Evolutionary conservation across 805 yeast species (phyloP).

Genomic region (Candida rishiriensis): DNA sequence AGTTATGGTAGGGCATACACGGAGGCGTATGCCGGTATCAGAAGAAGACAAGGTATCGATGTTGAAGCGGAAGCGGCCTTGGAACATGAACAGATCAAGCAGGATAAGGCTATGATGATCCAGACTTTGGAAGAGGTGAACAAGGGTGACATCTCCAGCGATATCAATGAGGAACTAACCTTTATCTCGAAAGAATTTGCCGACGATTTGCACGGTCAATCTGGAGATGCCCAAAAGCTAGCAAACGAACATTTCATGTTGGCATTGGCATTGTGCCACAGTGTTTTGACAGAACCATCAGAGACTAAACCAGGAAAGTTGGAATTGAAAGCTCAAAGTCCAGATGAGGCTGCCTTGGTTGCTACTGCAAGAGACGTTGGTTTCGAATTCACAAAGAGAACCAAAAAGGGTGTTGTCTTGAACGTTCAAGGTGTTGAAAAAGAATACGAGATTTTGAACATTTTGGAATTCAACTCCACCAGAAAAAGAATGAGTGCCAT

Average conservation of each 20-base stretch:
- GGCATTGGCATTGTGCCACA: slow-evolving; percentile 72
- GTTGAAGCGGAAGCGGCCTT: slow-evolving; percentile 54
- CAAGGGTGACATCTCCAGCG: slow-evolving; percentile 24
- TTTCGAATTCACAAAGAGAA: slow-evolving; percentile 58
- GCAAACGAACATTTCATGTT: slow-evolving; percentile 73
- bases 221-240: slow-evolving; percentile 48
- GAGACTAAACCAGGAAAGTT: slow-evolving; percentile 52
- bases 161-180: slow-evolving; percentile 55
- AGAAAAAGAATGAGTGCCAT: slow-evolving; percentile 87
- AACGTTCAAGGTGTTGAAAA: slow-evolving; percentile 66
- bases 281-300: slow-evolving; percentile 67
- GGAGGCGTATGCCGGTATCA: slow-evolving; percentile 74
- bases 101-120: slow-evolving; percentile 60
- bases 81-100: slow-evolving; percentile 50
- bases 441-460: slow-evolving; percentile 67
- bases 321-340: slow-evolving; percentile 71
- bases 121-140: slow-evolving; percentile 35
- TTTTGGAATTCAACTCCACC: slow-evolving; percentile 75
- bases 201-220: slow-evolving; percentile 50
- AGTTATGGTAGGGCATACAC: slow-evolving; percentile 79
- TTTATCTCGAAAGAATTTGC: slow-evolving; percentile 66
- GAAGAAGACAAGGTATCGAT: slow-evolving; percentile 74
- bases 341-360: slow-evolving; percentile 84
- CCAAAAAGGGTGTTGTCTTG: slow-evolving; percentile 63
- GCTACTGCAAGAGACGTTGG: slow-evolving; percentile 79